These are phyloP conservation scores for Penicillium chermesinum DNA, from an alignment of 495 filamentous ascomycete species.

Conservation along the genomic window DNA sequence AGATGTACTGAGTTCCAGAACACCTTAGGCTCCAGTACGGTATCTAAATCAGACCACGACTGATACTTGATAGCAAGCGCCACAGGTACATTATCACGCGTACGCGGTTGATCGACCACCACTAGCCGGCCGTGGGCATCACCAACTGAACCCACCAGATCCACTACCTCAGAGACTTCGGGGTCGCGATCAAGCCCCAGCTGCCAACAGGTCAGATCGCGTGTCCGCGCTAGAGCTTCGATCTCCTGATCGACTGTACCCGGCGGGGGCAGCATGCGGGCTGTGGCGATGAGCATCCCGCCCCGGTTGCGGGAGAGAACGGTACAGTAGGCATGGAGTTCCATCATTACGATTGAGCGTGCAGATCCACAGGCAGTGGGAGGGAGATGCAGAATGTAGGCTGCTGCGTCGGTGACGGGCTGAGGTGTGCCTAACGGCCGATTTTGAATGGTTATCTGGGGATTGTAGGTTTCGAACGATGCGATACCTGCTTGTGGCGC, in stretches of 20 bases:
- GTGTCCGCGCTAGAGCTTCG: neutral
- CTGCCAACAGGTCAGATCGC: neutral
- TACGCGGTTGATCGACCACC: neutral
- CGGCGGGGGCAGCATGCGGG: neutral
- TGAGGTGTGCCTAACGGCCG: neutral
- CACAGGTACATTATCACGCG: neutral
- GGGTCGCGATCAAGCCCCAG: neutral
- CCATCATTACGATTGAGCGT: too few relatives aligned
- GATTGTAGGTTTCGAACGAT: neutral
- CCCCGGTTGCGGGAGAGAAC: neutral
- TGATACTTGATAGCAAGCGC: neutral
- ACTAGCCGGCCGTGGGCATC: neutral
- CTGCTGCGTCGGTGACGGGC: neutral
- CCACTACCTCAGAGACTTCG: neutral
- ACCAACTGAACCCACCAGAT: neutral
- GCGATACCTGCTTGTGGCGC: neutral
- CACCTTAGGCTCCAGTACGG: slow-evolving; percentile 1
- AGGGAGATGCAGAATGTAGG: neutral
- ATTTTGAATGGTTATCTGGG: neutral
- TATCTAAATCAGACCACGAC: neutral
- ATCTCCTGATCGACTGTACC: neutral
- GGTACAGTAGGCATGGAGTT: too few relatives aligned
- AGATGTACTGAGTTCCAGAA: too few relatives aligned
- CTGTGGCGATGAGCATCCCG: neutral
- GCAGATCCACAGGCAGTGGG: neutral